phyloP scores from a whole-genome alignment of 2,329 filamentous ascomycete species.

The Chrysosporium queenslandicum region DNA sequence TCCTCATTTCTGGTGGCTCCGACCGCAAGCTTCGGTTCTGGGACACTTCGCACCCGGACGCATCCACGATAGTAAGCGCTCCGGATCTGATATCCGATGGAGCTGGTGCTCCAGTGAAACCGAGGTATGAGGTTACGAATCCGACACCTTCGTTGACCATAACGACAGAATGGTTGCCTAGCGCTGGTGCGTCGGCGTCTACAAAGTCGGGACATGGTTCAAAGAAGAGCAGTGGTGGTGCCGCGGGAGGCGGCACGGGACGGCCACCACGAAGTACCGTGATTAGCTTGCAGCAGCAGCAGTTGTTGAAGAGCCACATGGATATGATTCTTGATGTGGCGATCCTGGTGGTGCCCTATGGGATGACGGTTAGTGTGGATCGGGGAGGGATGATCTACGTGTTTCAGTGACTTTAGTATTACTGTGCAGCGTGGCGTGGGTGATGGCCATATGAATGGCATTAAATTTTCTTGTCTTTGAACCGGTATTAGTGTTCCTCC shows the following conservation, averaged over 20 bases:
- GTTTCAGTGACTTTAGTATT: slow-evolving; percentile 44
- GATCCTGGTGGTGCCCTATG: slow-evolving; percentile 79
- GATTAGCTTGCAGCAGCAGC: slow-evolving; percentile 78
- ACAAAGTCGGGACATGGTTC: slow-evolving; percentile 22
- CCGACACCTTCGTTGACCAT: slow-evolving; percentile 54
- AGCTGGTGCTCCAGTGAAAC: slow-evolving; percentile 37
- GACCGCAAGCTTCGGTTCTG: slow-evolving; percentile 91
- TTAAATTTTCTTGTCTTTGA: too few species aligned
- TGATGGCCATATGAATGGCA: too few species aligned
- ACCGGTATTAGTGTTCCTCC: too few species aligned
- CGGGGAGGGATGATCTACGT: slow-evolving; percentile 82
- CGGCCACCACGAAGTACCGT: slow-evolving; percentile 65
- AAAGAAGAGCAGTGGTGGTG: slow-evolving; percentile 31
- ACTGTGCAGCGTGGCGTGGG: too few species aligned
- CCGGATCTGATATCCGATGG: slow-evolving; percentile 55
- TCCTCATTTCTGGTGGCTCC: slow-evolving; percentile 75
- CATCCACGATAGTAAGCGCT: slow-evolving; percentile 71
- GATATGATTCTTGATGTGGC: slow-evolving; percentile 81
- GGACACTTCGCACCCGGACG: slow-evolving; percentile 71
- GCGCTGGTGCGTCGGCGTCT: slow-evolving; percentile 25
- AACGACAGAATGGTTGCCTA: slow-evolving; percentile 54
- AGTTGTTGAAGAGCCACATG: slow-evolving; percentile 73
- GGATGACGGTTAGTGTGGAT: slow-evolving; percentile 87
- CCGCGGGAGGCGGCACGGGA: slow-evolving; percentile 17
- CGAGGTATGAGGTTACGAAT: slow-evolving; percentile 59